These are phyloP conservation scores for Diplodia seriata DNA, from an alignment of 2,329 filamentous ascomycete genomes.

Conservation along the genomic window DNA sequence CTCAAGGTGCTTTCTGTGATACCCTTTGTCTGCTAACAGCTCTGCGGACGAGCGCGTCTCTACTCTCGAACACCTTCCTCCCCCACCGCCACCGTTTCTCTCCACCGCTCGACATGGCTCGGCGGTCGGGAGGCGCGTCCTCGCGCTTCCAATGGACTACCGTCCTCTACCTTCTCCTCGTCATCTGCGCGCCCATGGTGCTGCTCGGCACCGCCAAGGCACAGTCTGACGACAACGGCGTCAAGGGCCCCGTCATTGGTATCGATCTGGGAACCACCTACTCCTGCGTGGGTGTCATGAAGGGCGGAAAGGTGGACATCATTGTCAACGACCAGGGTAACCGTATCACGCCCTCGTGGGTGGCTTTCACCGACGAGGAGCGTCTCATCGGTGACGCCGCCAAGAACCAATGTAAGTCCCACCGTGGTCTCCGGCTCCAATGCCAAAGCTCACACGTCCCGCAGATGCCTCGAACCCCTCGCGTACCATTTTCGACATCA, in stretches of 20 bases:
- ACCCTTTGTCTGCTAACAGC: slow-evolving; percentile 23
- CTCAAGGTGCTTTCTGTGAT: slow-evolving; percentile 26
- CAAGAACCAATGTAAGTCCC: slow-evolving; percentile 49
- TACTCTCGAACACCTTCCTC: background rate
- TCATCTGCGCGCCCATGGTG: slow-evolving; percentile 84
- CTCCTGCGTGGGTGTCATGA: slow-evolving; percentile 50
- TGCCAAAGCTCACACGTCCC: slow-evolving; percentile 1
- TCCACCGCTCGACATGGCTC: slow-evolving; percentile 55
- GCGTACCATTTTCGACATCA: slow-evolving; percentile 58
- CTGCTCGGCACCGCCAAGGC: slow-evolving; percentile 79
- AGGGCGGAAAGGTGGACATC: slow-evolving; percentile 53
- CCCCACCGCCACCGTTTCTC: background rate
- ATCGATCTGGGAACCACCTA: slow-evolving; percentile 49
- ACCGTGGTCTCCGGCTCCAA: no score
- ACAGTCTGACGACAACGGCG: slow-evolving; percentile 68
- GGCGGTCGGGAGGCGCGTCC: slow-evolving; percentile 66
- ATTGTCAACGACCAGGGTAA: slow-evolving; percentile 55
- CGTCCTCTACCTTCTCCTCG: slow-evolving; percentile 87
- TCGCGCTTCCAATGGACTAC: slow-evolving; percentile 84
- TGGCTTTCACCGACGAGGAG: slow-evolving; percentile 96
- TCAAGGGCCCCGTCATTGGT: slow-evolving; percentile 47
- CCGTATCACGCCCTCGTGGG: slow-evolving; percentile 70
- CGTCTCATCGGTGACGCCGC: slow-evolving; percentile 91
- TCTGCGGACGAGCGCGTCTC: slow-evolving; percentile 15
- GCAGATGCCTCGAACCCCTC: slow-evolving; percentile 55